Evolutionary conservation across 371 early-diverging fungal species (phyloP), one percentile per base, ranked within the genome.

Genomic region (Mucor lusitanicus): DNA sequence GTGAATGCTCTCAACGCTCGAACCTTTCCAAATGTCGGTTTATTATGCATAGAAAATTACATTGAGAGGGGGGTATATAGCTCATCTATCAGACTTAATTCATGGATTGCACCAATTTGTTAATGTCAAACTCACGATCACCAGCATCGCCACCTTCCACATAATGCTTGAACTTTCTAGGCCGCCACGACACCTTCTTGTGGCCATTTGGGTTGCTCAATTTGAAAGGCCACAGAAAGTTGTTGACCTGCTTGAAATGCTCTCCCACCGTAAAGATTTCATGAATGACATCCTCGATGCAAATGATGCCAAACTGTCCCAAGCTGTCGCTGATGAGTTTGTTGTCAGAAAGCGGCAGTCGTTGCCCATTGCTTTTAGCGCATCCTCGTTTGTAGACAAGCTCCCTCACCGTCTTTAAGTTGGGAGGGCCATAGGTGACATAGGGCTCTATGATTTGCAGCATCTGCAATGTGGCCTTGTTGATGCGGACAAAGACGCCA

Each of bases 171-270:
- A 89, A 83, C 90, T 99, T 99, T 90, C 95, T 93, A 60, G 90
- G 92, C 65, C 84, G 85, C 94, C 91, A 99, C 56, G 97, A 97
- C 67, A 95, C 98, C 39, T 75, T 75, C 19, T 71, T 71, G 40
- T 71, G 71, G 2, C 71, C 71, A 68, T 81, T 96, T 67, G 99
- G 99, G 85, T 94, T 94, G 78, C 92, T 93, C 60, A 99, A 89
- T 84, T 95, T 95, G 91, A 99, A 98, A 68, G 99, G 97, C 96
- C 98, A 98, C 70, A 99, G 83, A 86, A 99, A 99, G 86, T 92
- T 93, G 88, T 95, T 96, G 80, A 94, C 99, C 73, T 73, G 69
- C 59, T 81, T 81, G 37, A 81, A 78, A 88, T 97, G 83, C 55
- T 95, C 94, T 21, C 97, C 98, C 71, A 98, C 98, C 33, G 98